Base-by-base conservation (phyloP, 2,329 filamentous ascomycete species). In the Cordyceps militaris region DNA sequence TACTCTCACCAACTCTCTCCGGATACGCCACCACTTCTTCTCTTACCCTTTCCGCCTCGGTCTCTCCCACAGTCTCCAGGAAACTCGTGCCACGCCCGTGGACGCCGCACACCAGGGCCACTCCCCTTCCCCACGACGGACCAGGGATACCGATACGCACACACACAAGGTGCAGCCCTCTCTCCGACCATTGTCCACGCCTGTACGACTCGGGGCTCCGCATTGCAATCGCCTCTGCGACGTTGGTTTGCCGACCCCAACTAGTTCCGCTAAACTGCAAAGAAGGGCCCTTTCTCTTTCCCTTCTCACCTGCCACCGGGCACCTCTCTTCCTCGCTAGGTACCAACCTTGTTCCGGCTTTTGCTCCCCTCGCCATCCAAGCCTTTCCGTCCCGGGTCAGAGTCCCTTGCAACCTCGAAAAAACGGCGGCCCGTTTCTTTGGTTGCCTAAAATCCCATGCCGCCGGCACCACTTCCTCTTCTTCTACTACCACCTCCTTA, bases 171-270 rank as follows among this genome's bases (percentile, higher is more conserved):
- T 47, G 26, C 44, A 43, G 34, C 40, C 51, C 26, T 46, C 40
- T 28, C 44, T 32, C 54, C 44, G 21, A 43, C 54, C 54, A 50
- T 47, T 46, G 21, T 43, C 54, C 40, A 43, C 40, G 40, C 42
- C 32, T 30, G 40, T 43, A 42, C 47, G 47, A 42, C 47, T 34
- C 13, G 28, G 42, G 56, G 48, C 40, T 58, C 56, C 56, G 56
- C 49, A 50, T 53, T 48, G 34, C 42, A 50, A 51, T 57, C 55
- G 55, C 36, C 57, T 53, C 49, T 58, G 57, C 57, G 57, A 58
- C 57, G 57, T 58, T 55, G 57, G 57, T 48, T 54, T 58, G 43
- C 50, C 55, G 55, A 51, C 55, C 53, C 47, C 32, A 48, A 42
- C 40, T 36, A 47, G 40, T 26, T 43, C 52, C 42, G 52, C 52